Evolutionary conservation across 306 rosid genomes (phyloP).

Genomic region (Gastrolobium bilobum): DNA sequence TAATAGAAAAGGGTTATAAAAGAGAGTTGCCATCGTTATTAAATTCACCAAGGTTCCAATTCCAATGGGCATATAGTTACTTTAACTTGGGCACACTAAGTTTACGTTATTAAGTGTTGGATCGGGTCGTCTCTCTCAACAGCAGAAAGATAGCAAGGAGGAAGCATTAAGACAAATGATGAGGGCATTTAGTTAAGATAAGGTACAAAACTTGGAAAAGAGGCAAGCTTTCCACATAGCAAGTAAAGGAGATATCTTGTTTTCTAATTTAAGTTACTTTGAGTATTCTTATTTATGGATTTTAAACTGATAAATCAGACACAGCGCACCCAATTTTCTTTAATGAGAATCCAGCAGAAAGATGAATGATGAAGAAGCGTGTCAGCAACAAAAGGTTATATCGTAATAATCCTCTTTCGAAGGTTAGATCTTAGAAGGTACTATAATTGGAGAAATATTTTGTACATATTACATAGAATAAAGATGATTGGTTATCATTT

Average conservation of each 20-base stretch:
- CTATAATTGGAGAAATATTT: too few species aligned
- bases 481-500: background rate
- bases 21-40: too few species aligned
- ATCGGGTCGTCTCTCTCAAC: background rate
- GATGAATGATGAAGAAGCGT: background rate
- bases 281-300: slow-evolving; percentile 14
- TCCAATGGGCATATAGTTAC: too few species aligned
- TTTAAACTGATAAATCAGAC: slow-evolving; percentile 22
- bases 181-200: background rate
- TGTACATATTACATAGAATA: background rate
- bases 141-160: background rate
- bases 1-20: too few species aligned
- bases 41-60: too few species aligned
- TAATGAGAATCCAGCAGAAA: background rate
- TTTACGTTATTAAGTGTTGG: background rate
- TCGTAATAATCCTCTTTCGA: too few species aligned
- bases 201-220: slow-evolving; percentile 6
- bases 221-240: slow-evolving; percentile 14
- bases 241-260: slow-evolving; percentile 33
- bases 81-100: too few species aligned
- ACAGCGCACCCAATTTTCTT: background rate
- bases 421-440: too few species aligned
- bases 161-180: background rate
- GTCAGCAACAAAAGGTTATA: too few species aligned
- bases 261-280: slow-evolving; percentile 37